Conservation (phyloP, 768 basidiomycete species). For the Tylopilus sp. region DNA sequence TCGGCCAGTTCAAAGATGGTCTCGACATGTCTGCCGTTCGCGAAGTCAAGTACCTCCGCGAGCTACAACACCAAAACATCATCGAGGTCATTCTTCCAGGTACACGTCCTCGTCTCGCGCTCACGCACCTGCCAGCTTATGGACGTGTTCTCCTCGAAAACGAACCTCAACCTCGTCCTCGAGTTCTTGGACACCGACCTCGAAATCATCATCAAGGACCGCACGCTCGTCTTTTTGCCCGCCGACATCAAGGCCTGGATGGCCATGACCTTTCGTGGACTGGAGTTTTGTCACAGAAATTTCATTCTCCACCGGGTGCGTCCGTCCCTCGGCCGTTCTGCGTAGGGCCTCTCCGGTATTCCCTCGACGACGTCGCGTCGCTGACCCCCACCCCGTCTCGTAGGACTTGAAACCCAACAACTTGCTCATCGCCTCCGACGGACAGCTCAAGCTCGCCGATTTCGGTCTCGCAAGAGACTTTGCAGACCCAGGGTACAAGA, state of each 20-base stretch:
- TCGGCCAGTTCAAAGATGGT: conserved; percentile 95
- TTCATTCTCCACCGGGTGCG: conserved; percentile 89
- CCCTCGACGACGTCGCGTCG: neutral
- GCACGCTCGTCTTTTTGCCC: conserved; percentile 85
- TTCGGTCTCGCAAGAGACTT: conserved; percentile 98
- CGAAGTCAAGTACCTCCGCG: conserved; percentile 95
- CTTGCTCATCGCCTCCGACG: conserved; percentile 86
- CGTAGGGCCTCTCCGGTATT: conserved; percentile 12
- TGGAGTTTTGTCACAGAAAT: conserved; percentile 98
- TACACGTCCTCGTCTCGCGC: neutral
- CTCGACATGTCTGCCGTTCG: conserved; percentile 98
- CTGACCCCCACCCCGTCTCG: conserved; percentile 7
- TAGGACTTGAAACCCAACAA: conserved; percentile 99
- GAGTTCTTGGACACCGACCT: conserved; percentile 96
- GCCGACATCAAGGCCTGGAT: conserved; percentile 99
- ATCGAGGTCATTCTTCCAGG: conserved; percentile 79
- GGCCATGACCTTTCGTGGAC: conserved; percentile 94
- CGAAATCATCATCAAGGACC: conserved; percentile 95
- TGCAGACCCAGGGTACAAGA: conserved; percentile 90
- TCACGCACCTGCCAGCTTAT: conserved; percentile 62
- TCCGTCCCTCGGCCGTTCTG: conserved; percentile 9
- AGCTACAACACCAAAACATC: conserved; percentile 90
- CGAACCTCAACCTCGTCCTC: conserved; percentile 93
- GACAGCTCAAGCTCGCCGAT: conserved; percentile 95
- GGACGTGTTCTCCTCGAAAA: conserved; percentile 95